Percentiles rank a stretch among this genome's conserved stretches.
phyloP scores from a whole-genome alignment of 2,329 filamentous ascomycete genomes.

The Ophiostoma novo-ulmi region DNA sequence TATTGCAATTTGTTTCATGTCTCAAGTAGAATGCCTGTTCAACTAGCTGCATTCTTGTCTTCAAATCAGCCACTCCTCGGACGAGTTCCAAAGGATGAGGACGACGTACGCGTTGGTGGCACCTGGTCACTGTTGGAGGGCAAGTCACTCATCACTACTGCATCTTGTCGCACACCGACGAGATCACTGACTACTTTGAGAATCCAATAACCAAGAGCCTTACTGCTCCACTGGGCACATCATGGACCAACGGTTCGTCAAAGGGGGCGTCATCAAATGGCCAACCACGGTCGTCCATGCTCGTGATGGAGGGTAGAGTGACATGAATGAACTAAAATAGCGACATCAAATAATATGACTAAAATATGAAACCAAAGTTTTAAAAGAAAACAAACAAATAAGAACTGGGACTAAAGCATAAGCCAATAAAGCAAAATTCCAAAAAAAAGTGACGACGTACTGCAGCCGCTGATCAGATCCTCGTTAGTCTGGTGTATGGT shows the following conservation, averaged over 20 bases:
- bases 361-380: background rate
- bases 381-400: background rate
- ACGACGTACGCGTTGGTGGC: background rate
- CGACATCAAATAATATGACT: background rate
- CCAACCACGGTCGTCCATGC: background rate
- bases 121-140: background rate
- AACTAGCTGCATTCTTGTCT: background rate
- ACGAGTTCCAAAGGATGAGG: background rate
- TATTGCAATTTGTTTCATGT: background rate
- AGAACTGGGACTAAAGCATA: background rate
- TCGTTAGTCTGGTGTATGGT: background rate
- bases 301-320: slow-evolving; percentile 6
- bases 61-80: background rate
- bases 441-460: background rate
- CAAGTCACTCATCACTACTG: background rate
- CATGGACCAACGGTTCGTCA: slow-evolving; percentile 1
- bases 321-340: background rate
- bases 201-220: background rate
- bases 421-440: background rate
- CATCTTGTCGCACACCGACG: background rate
- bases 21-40: too few species aligned
- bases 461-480: slow-evolving; percentile 11
- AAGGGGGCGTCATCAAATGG: background rate
- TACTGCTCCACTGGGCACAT: background rate
- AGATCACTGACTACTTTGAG: background rate